These are phyloP conservation scores for Tuctoria greenei DNA, from an alignment of 176 grass and related monocot genomes.

Conservation along the genomic window DNA sequence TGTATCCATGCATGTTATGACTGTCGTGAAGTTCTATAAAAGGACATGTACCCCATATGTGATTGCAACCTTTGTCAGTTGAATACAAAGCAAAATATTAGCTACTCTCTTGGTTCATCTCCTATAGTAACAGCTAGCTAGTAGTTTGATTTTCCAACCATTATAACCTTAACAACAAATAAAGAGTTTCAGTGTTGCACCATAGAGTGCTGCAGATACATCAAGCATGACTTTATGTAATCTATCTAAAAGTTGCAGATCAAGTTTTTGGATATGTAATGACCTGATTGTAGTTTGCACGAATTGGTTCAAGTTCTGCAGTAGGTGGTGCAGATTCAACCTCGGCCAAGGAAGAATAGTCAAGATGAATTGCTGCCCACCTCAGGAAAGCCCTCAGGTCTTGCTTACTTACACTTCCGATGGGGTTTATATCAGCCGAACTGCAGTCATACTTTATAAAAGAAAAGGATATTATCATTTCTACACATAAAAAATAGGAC, in stretches of 20 bases:
- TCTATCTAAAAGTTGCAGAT: slow-evolving; percentile 16
- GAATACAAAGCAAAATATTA: too few relatives aligned
- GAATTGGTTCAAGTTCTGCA: slow-evolving; percentile 94
- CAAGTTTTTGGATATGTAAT: slow-evolving; percentile 2
- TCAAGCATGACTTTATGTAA: not conserved
- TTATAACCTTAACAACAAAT: not conserved
- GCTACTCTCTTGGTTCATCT: too few relatives aligned
- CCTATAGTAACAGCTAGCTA: too few relatives aligned
- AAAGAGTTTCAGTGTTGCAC: not conserved
- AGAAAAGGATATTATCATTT: slow-evolving; percentile 25
- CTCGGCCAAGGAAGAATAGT: slow-evolving; percentile 87
- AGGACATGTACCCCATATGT: too few relatives aligned
- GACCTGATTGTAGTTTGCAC: slow-evolving; percentile 78
- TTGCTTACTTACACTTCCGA: slow-evolving; percentile 96
- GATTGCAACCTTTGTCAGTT: too few relatives aligned
- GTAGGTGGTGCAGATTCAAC: slow-evolving; percentile 97
- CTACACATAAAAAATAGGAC: not conserved
- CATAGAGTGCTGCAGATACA: not conserved
- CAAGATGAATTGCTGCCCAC: slow-evolving; percentile 83
- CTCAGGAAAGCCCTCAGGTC: slow-evolving; percentile 87
- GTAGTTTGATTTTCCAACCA: not conserved
- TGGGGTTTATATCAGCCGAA: slow-evolving; percentile 95
- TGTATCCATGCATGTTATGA: too few relatives aligned
- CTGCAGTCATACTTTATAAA: slow-evolving; percentile 94
- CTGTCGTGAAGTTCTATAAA: too few relatives aligned